Evolutionary conservation across 140 eudicot genomes (phyloP), one percentile per base, ranked within the genome.

Genomic region (Cichorium intybus): DNA sequence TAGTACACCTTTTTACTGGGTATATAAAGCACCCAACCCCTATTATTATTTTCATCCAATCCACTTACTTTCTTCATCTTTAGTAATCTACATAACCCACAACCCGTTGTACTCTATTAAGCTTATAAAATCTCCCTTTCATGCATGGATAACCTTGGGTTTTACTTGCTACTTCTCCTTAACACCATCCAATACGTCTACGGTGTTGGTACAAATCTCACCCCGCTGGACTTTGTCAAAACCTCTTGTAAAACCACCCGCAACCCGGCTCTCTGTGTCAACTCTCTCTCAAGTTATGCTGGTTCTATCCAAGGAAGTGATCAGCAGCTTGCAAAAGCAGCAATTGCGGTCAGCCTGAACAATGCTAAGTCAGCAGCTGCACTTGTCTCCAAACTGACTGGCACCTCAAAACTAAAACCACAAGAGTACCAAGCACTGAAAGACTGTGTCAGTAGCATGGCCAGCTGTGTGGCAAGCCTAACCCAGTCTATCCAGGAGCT

Each of bases 381-480:
- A n/a, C 60, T 70, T 12, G 62, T 89, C 10, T 62, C 80, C 64
- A 78, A 61, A 79, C 46, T 80, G 57, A 21, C 70, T 6, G 33
- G 17, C 45, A 56, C 58, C 10, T 8, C 70, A 0, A 85, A 85
- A 7, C 6, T 78, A 18, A 82, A 71, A 24, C 73, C 82, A 4
- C 37, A 68, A 24, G 86, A 85, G 63, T 46, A 20, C 24, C 76
- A 62, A 54, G 88, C 95, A 14, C 49, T 85, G 37, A 80, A 70
- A 24, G 95, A 89, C 57, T 89, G 97, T 68, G 47, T 74, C 17
- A 84, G 56, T 12, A 77, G 59, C 72, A 78, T 89, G 88, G 62
- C 73, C 5, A 82, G 73, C 57, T 56, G 79, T 0, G 77, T 85
- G 16, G 74, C 79, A 16, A 81, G 81, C 71, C 81, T 85, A 22